Base-by-base conservation (phyloP, 495 filamentous ascomycete genomes). In the Annulohypoxylon maeteangense region DNA sequence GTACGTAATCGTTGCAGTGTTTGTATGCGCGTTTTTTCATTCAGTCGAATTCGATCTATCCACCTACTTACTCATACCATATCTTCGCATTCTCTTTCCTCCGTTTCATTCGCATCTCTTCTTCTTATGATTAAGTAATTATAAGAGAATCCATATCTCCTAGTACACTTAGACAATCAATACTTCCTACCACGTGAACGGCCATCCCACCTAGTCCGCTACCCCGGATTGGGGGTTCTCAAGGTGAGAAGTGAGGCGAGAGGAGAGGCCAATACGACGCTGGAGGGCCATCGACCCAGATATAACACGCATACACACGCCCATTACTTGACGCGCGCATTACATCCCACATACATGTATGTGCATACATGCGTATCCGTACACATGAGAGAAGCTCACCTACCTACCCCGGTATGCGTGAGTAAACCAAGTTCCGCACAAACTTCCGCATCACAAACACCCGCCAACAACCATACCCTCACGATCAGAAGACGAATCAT, bases 241-340 rank as follows among this genome's bases (percentile, higher is more conserved):
- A 34, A 32, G 20, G 29, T 20, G 50, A 34, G 50, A 23, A 54
- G 50, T 25, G 50, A 54, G 50, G 50, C 50, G 27, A 18, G 50
- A 4, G 29, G 7, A 18, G 27, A 22, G 27, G n/a, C 7, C 27
- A 6, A 54, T 54, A 14, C 50, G 29, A 34, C 50, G 50, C 50
- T 54, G 50, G 25, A 31, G 50, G 29, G 16, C 10, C 50, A 54
- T 34, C 27, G 50, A 53, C 50, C 50, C 50, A 32, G 27, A 53
- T 4, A 32, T 10, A 32, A 12, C 10, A 14, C n/a, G 23, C 47
- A 25, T 31, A 29, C 47, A 25, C 16, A 29, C 14, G 40, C 20
- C 40, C 40, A n/a, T n/a, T 51, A 51, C 25, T 44, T 25, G 10
- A 25, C 18, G 45, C 45, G 45, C 20, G 22, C 45, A 12, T 6